phyloP scores from a whole-genome alignment of 2,329 filamentous ascomycete genomes.

The Ophiocordyceps camponoti-floridani region DNA sequence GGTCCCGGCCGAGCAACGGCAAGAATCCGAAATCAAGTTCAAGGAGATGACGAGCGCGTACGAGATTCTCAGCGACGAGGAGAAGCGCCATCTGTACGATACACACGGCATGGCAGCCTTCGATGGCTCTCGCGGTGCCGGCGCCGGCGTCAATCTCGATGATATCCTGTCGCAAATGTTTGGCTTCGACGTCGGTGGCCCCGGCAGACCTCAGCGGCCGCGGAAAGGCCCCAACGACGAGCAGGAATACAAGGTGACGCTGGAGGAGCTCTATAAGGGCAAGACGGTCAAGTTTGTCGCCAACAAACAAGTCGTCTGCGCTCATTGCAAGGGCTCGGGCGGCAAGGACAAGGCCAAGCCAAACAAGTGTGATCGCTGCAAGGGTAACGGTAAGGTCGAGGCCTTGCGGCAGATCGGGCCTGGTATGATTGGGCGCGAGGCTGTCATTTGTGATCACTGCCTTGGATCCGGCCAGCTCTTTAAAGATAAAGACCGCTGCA shows the following conservation, averaged over 20 bases:
- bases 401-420: slow-evolving; percentile 71
- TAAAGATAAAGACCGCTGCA: slow-evolving; percentile 95
- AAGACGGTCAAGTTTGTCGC: slow-evolving; percentile 95
- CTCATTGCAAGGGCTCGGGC: slow-evolving; percentile 70
- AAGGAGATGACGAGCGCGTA: slow-evolving; percentile 88
- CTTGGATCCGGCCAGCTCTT: slow-evolving; percentile 70
- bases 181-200: slow-evolving; percentile 48
- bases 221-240: slow-evolving; percentile 69
- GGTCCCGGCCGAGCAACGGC: slow-evolving; percentile 69
- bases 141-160: slow-evolving; percentile 66
- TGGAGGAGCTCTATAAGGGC: slow-evolving; percentile 96
- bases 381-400: slow-evolving; percentile 60
- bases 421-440: slow-evolving; percentile 67
- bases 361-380: slow-evolving; percentile 67
- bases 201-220: slow-evolving; percentile 38
- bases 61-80: slow-evolving; percentile 91
- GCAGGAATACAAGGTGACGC: slow-evolving; percentile 73
- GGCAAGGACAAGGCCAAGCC: slow-evolving; percentile 85
- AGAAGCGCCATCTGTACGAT: slow-evolving; percentile 85
- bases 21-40: slow-evolving; percentile 78
- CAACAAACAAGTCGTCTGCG: slow-evolving; percentile 85
- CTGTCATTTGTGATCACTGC: slow-evolving; percentile 67
- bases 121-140: slow-evolving; percentile 54
- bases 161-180: slow-evolving; percentile 94
- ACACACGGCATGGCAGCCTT: slow-evolving; percentile 92